Evolutionary conservation across 2,329 filamentous ascomycete genomes (phyloP).

Genomic region (Scedosporium boydii): DNA sequence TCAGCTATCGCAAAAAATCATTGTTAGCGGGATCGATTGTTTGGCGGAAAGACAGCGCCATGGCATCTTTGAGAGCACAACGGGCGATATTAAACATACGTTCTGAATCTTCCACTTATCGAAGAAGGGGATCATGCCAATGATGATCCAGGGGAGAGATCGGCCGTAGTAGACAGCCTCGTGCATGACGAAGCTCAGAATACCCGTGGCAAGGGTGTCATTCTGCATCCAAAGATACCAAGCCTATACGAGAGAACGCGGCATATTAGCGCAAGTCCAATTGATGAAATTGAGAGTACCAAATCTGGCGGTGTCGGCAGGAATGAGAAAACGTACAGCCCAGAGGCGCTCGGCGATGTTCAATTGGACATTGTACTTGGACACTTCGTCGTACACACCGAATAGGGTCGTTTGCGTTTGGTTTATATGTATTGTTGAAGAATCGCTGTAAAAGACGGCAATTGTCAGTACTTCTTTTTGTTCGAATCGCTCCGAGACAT

Average conservation of each 20-base stretch:
- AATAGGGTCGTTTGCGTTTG: slow-evolving; percentile 39
- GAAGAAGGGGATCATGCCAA: slow-evolving; percentile 80
- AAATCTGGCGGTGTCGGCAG: slow-evolving; percentile 2
- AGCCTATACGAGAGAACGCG: slow-evolving; percentile 31
- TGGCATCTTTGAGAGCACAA: background rate
- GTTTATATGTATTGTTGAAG: slow-evolving; percentile 38
- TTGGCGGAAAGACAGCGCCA: background rate
- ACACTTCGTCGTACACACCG: slow-evolving; percentile 51
- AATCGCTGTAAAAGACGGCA: slow-evolving; percentile 30
- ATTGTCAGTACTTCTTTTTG: background rate
- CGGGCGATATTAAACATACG: slow-evolving; percentile 36
- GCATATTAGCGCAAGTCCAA: slow-evolving; percentile 7
- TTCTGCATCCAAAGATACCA: slow-evolving; percentile 99
- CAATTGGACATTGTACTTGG: slow-evolving; percentile 72
- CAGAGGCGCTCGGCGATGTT: slow-evolving; percentile 82
- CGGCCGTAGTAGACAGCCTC: slow-evolving; percentile 92
- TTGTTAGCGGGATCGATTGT: background rate
- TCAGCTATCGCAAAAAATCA: slow-evolving; percentile 32
- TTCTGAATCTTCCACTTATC: slow-evolving; percentile 91
- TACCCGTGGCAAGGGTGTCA: slow-evolving; percentile 88
- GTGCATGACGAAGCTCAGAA: slow-evolving; percentile 96
- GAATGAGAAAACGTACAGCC: slow-evolving; percentile 49
- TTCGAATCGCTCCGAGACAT: background rate
- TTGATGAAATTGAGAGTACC: background rate
- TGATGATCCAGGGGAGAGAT: slow-evolving; percentile 81